Evolutionary conservation across 495 filamentous ascomycete genomes (phyloP), one percentile per base, ranked within the genome.

Genomic region (Parathielavia appendiculata): DNA sequence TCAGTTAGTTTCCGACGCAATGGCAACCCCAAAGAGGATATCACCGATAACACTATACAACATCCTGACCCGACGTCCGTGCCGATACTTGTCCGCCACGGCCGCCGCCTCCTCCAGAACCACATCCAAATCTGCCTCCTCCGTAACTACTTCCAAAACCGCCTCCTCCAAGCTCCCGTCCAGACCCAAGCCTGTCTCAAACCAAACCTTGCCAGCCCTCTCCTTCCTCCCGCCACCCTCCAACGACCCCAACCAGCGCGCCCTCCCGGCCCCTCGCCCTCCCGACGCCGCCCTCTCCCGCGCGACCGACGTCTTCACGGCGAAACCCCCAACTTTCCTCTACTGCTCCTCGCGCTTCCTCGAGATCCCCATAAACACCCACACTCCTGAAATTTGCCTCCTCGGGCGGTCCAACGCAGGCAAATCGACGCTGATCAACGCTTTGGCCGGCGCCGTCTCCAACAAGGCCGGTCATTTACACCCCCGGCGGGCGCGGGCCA

Each of bases 331-430:
- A 0, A 66, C 74, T 11, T 86, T 92, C 67, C 74, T 91, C 38
- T 92, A 86, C 77, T 83, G 83, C 19, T 82, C 86, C 5, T 73
- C 76, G 40, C 82, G 85, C 60, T 95, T 96, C 66, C 85, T 86
- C 60, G 76, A 80, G n/a, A 80, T 88, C 20, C 76, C 74, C 40
- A 72, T 73, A 58, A 82, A 82, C 46, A 71, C 69, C 14, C 68
- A 74, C 54, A 73, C 80, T 14, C 85, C 85, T 45, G 86, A 90
- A 66, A 68, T 85, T 50, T 79, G 78, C 63, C 65, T 83, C 19
- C 62, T 82, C 0, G 93, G 93, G 46, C 84, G 91, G 44, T 91
- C 86, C 35, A 97, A 98, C 69, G 92, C 95, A 26, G 93, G 92
- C 39, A 98, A 98, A 69, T 91, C 87, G 34, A 88, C 84, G 9